Evolutionary conservation across 176 grass and related monocot species (phyloP).

Genomic region (Thalia dealbata): DNA sequence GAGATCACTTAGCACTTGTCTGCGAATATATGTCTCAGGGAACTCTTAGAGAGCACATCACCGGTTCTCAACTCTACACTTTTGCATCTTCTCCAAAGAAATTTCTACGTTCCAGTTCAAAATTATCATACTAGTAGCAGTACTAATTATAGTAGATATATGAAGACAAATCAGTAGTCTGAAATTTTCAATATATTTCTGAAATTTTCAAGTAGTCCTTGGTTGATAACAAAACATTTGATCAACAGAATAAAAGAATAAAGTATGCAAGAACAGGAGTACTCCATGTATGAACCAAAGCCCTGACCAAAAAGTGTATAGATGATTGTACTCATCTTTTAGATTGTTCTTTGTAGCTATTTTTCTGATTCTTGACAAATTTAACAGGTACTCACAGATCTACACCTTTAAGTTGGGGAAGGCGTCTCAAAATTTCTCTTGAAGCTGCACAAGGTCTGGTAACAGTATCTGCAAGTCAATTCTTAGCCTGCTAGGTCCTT

Average conservation of each 20-base stretch:
- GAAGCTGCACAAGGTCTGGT: constrained; percentile 13
- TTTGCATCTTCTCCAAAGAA: not conserved
- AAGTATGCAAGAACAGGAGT: too few species aligned
- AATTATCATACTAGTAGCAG: too few species aligned
- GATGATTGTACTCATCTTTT: not conserved
- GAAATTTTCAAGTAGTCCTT: too few species aligned
- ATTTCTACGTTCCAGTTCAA: not conserved
- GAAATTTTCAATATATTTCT: too few species aligned
- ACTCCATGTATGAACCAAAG: too few species aligned
- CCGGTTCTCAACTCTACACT: not conserved
- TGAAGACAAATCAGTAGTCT: too few species aligned
- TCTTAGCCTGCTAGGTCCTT: not conserved
- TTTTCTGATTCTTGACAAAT: not conserved
- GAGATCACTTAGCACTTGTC: constrained; percentile 15
- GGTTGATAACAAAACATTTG: too few species aligned
- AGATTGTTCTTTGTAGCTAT: not conserved
- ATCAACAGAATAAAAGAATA: too few species aligned
- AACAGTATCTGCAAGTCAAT: too few species aligned
- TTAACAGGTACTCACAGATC: not conserved
- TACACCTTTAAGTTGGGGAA: constrained; percentile 10
- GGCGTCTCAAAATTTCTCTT: constrained; percentile 8
- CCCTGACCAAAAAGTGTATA: too few species aligned
- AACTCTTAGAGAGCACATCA: constrained; percentile 1
- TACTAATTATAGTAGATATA: too few species aligned
- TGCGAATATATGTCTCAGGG: constrained; percentile 16